Conservation (phyloP, 192 early-diverging fungal genomes). For the Rhizoclosmatium sp. region DNA sequence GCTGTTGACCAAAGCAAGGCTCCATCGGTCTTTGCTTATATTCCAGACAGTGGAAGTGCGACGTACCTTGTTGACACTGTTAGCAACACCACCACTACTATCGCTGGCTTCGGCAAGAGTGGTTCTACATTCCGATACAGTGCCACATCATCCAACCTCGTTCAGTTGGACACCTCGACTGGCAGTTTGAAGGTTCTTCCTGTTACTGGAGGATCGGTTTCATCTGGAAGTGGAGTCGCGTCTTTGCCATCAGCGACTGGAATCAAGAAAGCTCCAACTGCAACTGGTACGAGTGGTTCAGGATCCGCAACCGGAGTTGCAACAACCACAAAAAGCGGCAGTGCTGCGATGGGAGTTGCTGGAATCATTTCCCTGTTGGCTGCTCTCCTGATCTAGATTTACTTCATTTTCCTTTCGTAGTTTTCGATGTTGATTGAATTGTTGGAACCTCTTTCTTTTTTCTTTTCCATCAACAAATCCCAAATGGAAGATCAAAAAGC, state of each 20-base stretch:
- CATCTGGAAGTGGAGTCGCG: constrained; percentile 13
- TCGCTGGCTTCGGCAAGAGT: constrained; percentile 24
- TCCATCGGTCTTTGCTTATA: constrained; percentile 8
- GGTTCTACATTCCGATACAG: constrained; percentile 24
- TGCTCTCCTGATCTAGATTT: not conserved
- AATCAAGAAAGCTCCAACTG: not conserved
- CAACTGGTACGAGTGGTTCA: not conserved
- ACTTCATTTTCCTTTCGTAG: not conserved
- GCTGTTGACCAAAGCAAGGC: not conserved
- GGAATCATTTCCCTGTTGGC: not conserved
- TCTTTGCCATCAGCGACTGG: constrained; percentile 18
- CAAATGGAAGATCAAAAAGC: not conserved
- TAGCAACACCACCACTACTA: constrained; percentile 28
- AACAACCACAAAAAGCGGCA: not conserved
- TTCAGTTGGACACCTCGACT: constrained; percentile 21
- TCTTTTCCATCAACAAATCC: constrained; percentile 11
- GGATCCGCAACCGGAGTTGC: not conserved
- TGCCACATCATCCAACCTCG: constrained; percentile 4
- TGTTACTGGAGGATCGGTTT: constrained; percentile 5
- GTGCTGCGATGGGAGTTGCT: not conserved
- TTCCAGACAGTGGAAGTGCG: constrained; percentile 30
- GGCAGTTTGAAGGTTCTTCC: constrained; percentile 20
- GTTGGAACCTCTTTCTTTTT: constrained; percentile 5
- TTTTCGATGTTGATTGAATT: not conserved
- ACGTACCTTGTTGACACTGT: constrained; percentile 27